phyloP scores from a whole-genome alignment of 805 yeast genomes.

The Pichia manshurica region DNA sequence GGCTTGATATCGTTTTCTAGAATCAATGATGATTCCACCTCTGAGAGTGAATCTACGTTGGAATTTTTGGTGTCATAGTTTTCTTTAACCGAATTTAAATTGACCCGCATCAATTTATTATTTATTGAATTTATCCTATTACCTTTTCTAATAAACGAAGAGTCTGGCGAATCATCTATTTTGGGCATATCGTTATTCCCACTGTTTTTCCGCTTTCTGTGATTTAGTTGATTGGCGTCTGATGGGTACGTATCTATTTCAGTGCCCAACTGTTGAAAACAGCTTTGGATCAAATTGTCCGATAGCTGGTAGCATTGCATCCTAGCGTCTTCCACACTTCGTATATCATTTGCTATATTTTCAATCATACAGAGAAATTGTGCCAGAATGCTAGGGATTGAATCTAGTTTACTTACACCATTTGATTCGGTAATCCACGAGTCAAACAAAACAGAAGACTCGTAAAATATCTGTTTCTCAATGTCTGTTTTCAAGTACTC shows the following conservation, averaged over 20 bases:
- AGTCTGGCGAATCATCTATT: not conserved
- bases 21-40: conserved; percentile 11
- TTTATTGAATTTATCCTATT: conserved; percentile 15
- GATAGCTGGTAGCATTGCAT: conserved; percentile 5
- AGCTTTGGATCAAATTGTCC: conserved; percentile 7
- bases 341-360: conserved; percentile 2
- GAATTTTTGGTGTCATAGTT: not conserved
- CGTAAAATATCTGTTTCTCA: conserved; percentile 49
- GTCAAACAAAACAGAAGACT: conserved; percentile 53
- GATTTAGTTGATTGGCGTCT: not conserved
- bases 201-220: conserved; percentile 6
- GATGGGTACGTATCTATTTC: not conserved
- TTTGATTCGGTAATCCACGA: conserved; percentile 22
- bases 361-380: conserved; percentile 7
- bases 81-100: conserved; percentile 6
- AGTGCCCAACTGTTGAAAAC: not conserved
- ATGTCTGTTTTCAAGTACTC: conserved; percentile 40
- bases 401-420: not conserved
- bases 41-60: conserved; percentile 7
- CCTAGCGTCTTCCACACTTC: conserved; percentile 8
- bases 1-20: conserved; percentile 6
- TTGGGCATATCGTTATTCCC: not conserved
- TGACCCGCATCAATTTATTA: conserved; percentile 16
- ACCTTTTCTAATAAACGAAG: conserved; percentile 9
- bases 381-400: conserved; percentile 7